Evolutionary conservation across 352 stramenopile genomes (phyloP).

Genomic region (Blastocystis sp.): DNA sequence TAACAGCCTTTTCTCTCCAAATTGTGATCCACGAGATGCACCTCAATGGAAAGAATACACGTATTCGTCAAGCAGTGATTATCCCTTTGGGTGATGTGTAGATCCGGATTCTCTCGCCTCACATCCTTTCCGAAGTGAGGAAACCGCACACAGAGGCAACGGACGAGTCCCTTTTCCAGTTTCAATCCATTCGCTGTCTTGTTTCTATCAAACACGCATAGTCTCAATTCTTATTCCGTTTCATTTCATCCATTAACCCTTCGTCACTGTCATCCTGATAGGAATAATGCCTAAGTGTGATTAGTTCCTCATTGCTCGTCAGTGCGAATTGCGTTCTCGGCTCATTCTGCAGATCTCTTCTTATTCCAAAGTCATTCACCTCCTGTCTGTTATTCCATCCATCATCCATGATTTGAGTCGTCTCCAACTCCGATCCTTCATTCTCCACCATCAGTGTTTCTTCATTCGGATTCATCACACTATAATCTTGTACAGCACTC

Average conservation of each 20-base stretch:
- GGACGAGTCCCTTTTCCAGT: neutral
- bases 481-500: neutral
- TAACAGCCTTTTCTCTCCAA: slow-evolving; percentile 31
- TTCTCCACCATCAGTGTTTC: neutral
- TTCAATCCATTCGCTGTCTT: neutral
- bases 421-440: neutral
- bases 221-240: neutral
- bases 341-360: neutral
- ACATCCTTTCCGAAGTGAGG: neutral
- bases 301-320: neutral
- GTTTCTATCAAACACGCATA: neutral
- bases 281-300: neutral
- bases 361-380: neutral
- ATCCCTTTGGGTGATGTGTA: neutral
- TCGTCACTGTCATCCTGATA: neutral
- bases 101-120: slow-evolving; percentile 48
- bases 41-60: slow-evolving; percentile 64
- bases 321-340: neutral
- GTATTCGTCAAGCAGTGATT: slow-evolving; percentile 19
- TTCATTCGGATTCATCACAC: neutral
- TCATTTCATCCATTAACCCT: neutral
- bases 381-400: too few relatives aligned
- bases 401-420: neutral
- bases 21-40: slow-evolving; percentile 64
- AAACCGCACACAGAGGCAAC: neutral